Evolutionary conservation across 768 basidiomycete species (phyloP).

Genomic region (Rhodotorula diobovata): DNA sequence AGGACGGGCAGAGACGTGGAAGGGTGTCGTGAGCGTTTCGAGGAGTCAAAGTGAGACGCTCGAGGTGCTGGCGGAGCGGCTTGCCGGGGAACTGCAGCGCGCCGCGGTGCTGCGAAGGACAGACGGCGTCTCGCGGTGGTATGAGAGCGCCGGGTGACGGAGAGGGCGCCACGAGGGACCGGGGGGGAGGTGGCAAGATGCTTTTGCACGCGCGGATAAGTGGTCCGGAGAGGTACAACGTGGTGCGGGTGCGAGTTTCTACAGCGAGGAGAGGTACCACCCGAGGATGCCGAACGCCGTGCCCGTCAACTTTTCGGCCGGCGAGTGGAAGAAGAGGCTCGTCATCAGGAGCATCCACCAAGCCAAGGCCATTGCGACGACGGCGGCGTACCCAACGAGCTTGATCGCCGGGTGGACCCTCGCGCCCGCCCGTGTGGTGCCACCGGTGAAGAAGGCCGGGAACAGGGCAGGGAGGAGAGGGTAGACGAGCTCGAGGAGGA

Average conservation of each 20-base stretch:
- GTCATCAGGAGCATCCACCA: constrained; percentile 73
- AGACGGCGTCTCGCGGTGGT: neutral
- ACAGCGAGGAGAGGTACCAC: constrained; percentile 28
- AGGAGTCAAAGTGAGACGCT: neutral
- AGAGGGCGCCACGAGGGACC: too few species aligned
- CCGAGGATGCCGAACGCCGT: constrained; percentile 48
- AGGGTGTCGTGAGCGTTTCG: neutral
- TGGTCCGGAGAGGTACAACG: neutral
- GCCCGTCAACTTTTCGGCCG: constrained; percentile 79
- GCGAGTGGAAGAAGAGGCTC: constrained; percentile 83
- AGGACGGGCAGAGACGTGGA: neutral
- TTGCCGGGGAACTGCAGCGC: neutral
- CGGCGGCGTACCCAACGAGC: constrained; percentile 45
- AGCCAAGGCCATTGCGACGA: constrained; percentile 60
- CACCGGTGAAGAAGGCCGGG: constrained; percentile 8
- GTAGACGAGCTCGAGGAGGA: constrained; percentile 54
- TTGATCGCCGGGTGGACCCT: neutral
- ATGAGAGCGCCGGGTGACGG: too few species aligned
- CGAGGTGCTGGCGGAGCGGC: neutral
- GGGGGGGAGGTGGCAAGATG: too few species aligned
- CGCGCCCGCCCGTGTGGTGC: neutral
- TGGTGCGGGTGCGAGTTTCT: neutral
- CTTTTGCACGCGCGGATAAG: too few species aligned
- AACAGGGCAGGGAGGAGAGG: constrained; percentile 30
- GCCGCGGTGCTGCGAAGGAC: neutral